Evolutionary conservation across 176 grass and related monocot species (phyloP).

Genomic region (Eremochloa ophiuroides): DNA sequence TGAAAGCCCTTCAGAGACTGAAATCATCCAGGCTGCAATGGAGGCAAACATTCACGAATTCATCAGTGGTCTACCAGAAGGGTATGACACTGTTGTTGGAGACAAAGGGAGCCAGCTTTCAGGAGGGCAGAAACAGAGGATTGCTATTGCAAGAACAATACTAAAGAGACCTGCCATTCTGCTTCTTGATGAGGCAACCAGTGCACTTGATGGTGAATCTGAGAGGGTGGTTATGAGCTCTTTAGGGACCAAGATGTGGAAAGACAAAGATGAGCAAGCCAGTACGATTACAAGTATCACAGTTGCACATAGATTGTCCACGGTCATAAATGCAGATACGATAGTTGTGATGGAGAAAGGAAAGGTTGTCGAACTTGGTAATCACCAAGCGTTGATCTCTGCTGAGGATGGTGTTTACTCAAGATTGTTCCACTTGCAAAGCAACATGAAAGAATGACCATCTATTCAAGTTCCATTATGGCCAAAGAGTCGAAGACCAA

Average conservation of each 20-base stretch:
- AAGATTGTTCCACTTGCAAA: constrained; percentile 49
- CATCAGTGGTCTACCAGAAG: constrained; percentile 41
- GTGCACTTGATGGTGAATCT: constrained; percentile 56
- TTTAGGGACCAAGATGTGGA: constrained; percentile 31
- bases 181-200: constrained; percentile 67
- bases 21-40: constrained; percentile 47
- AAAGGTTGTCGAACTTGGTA: constrained; percentile 41
- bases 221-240: constrained; percentile 43
- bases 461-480: not conserved
- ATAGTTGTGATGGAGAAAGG: constrained; percentile 66
- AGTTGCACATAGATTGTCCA: constrained; percentile 57
- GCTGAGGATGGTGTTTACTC: constrained; percentile 38
- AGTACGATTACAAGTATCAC: constrained; percentile 52
- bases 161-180: constrained; percentile 52
- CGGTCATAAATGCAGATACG: constrained; percentile 36
- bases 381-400: constrained; percentile 23
- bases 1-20: constrained; percentile 28
- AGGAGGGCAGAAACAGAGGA: constrained; percentile 66
- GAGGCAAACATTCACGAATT: constrained; percentile 57
- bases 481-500: not conserved
- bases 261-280: not conserved
- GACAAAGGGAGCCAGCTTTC: constrained; percentile 58
- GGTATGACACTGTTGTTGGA: constrained; percentile 55
- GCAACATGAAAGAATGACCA: constrained; percentile 44
- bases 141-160: constrained; percentile 54